phyloP scores from a whole-genome alignment of 768 basidiomycete genomes.

The Saitozyma podzolica region DNA sequence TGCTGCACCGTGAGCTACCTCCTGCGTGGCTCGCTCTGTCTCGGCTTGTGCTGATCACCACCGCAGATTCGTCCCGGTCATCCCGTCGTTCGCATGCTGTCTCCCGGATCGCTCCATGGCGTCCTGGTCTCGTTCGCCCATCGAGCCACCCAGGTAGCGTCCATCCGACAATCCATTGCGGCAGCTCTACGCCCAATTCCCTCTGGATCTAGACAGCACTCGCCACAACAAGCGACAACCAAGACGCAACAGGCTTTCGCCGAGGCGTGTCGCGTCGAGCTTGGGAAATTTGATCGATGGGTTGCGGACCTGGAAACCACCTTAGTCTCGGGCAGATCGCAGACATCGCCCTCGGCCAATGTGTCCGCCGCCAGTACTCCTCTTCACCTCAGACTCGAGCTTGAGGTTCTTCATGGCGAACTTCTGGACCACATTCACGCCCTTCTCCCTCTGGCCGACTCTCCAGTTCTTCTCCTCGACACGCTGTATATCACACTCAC shows the following conservation, averaged over 20 bases:
- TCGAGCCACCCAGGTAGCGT: conserved; percentile 12
- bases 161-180: conserved; percentile 1
- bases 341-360: not conserved
- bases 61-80: not conserved
- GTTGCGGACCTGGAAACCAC: conserved; percentile 23
- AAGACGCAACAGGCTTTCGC: conserved; percentile 38
- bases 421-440: conserved; percentile 16
- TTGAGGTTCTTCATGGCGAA: conserved; percentile 13
- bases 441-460: conserved; percentile 13
- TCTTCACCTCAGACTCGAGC: conserved; percentile 10
- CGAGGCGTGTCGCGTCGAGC: conserved; percentile 21
- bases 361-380: conserved; percentile 19
- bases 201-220: not conserved
- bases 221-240: too few species aligned
- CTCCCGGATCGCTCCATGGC: conserved; percentile 11
- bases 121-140: conserved; percentile 9
- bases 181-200: too few species aligned
- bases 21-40: not conserved
- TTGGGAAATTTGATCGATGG: conserved; percentile 21
- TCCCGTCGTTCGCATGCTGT: conserved; percentile 10
- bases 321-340: conserved; percentile 12
- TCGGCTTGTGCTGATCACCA: not conserved
- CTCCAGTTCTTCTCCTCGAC: conserved; percentile 23
- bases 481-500: conserved; percentile 18
- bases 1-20: conserved; percentile 3